Evolutionary conservation across 495 filamentous ascomycete species (phyloP).

Genomic region (Neurospora sp.): DNA sequence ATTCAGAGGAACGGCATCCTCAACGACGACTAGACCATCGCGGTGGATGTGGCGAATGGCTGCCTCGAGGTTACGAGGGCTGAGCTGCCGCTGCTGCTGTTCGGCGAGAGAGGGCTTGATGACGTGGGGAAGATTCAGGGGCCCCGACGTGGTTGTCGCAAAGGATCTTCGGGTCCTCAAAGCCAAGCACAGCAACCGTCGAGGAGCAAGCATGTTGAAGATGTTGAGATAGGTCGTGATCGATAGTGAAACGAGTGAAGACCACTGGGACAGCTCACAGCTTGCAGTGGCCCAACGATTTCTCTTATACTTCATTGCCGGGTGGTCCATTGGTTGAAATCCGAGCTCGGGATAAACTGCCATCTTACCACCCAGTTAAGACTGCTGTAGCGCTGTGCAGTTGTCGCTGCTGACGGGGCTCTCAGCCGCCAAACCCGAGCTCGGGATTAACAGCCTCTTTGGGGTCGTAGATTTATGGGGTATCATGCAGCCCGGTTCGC

Average conservation of each 20-base stretch:
- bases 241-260: slow-evolving; percentile 8
- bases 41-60: slow-evolving; percentile 38
- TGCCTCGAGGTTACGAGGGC: slow-evolving; percentile 36
- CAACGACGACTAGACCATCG: slow-evolving; percentile 52
- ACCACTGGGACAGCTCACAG: neutral
- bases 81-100: slow-evolving; percentile 12
- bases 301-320: neutral
- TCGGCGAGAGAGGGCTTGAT: slow-evolving; percentile 11
- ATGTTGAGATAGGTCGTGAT: neutral
- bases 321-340: neutral
- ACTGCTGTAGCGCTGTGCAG: neutral
- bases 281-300: neutral
- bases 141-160: neutral
- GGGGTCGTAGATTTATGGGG: neutral
- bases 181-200: neutral
- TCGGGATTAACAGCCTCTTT: neutral
- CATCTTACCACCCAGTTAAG: neutral
- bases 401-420: neutral
- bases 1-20: slow-evolving; percentile 34
- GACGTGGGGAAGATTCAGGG: neutral
- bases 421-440: neutral
- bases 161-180: neutral
- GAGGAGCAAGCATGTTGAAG: slow-evolving; percentile 10
- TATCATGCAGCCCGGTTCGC: neutral
- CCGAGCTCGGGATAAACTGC: neutral